Percentiles rank a stretch among this genome's conserved stretches.
These are phyloP conservation scores for Westerdykella ornata DNA, from an alignment of 2,329 filamentous ascomycete genomes.

Conservation along the genomic window DNA sequence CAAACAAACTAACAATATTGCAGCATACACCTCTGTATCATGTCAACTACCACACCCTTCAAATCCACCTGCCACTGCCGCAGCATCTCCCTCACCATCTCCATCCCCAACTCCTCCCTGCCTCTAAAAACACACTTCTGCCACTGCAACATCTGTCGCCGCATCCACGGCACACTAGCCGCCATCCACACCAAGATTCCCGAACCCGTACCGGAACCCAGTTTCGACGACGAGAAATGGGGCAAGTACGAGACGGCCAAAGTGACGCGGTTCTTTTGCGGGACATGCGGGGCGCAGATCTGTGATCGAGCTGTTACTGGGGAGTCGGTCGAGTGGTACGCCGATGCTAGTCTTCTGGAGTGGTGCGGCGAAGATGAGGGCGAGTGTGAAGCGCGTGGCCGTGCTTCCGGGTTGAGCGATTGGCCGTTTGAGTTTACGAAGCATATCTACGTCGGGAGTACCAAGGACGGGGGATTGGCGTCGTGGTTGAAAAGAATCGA, in stretches of 20 bases:
- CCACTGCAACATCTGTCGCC: constrained; percentile 48
- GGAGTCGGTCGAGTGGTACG: constrained; percentile 4
- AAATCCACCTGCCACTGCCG: constrained; percentile 36
- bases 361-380: constrained; percentile 10
- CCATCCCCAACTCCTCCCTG: constrained; percentile 28
- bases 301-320: constrained; percentile 9
- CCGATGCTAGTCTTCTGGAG: constrained; percentile 25
- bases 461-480: constrained; percentile 36
- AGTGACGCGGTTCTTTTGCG: constrained; percentile 45
- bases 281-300: constrained; percentile 45
- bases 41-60: constrained; percentile 10
- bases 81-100: constrained; percentile 29
- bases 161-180: constrained; percentile 44
- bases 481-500: constrained; percentile 25
- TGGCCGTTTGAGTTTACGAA: constrained; percentile 10
- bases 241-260: constrained; percentile 31
- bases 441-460: constrained; percentile 32
- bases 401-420: constrained; percentile 21
- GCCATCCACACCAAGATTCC: constrained; percentile 42
- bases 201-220: constrained; percentile 12
- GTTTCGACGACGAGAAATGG: background rate
- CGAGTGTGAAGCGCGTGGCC: constrained; percentile 6
- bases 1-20: too few relatives aligned
- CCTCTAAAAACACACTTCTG: constrained; percentile 43
- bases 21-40: background rate